Conservation (phyloP, 352 stramenopile genomes). For the Phytophthora agathidicida region DNA sequence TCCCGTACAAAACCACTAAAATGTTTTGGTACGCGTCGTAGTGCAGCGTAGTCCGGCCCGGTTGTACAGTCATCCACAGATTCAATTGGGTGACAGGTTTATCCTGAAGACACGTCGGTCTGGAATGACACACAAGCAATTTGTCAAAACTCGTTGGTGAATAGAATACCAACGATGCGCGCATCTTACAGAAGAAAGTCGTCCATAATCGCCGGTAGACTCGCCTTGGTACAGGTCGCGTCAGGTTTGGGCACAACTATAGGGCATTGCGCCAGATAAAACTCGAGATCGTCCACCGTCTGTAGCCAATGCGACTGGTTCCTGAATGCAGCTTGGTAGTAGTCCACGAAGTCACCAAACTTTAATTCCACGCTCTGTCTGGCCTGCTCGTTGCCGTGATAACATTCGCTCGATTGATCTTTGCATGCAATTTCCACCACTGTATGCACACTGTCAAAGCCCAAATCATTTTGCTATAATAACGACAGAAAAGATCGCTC, state of each 20-base stretch:
- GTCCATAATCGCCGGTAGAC: slow-evolving; percentile 62
- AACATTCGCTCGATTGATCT: slow-evolving; percentile 43
- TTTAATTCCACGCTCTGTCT: slow-evolving; percentile 79
- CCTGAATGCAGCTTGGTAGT: slow-evolving; percentile 56
- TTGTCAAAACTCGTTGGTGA: background rate
- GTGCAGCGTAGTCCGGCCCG: slow-evolving; percentile 70
- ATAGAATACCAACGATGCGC: background rate
- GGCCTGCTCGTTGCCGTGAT: slow-evolving; percentile 59
- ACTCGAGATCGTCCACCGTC: slow-evolving; percentile 72
- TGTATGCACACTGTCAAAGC: slow-evolving; percentile 22
- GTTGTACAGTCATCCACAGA: slow-evolving; percentile 75
- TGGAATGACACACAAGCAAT: slow-evolving; percentile 24
- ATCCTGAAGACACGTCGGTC: slow-evolving; percentile 43
- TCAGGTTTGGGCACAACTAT: slow-evolving; percentile 65
- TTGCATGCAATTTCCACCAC: slow-evolving; percentile 86
- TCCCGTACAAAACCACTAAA: slow-evolving; percentile 69
- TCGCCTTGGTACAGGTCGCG: slow-evolving; percentile 42
- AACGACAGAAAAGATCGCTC: background rate
- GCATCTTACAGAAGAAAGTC: slow-evolving; percentile 60
- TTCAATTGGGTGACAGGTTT: slow-evolving; percentile 80
- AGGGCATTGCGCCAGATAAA: slow-evolving; percentile 85
- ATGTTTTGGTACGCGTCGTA: slow-evolving; percentile 88
- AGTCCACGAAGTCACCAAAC: slow-evolving; percentile 84
- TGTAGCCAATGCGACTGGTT: slow-evolving; percentile 69
- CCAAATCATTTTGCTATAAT: background rate